These are phyloP conservation scores for Cladophialophora immunda DNA, from an alignment of 2,329 filamentous ascomycete species.

Conservation along the genomic window DNA sequence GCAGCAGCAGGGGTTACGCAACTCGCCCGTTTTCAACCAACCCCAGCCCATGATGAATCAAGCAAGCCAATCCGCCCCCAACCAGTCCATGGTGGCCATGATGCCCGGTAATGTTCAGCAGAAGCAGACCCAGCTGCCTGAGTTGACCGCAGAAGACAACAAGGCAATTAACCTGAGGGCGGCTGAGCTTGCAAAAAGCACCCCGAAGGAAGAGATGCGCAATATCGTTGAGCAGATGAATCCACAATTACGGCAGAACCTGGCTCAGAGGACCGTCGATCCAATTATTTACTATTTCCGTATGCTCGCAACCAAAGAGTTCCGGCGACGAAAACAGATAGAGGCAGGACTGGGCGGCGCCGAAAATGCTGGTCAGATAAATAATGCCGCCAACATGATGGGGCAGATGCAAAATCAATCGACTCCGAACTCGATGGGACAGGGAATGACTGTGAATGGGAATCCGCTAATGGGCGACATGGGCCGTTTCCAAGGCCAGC, in stretches of 20 bases:
- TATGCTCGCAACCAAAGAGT: conserved; percentile 55
- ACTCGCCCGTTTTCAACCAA: conserved; percentile 57
- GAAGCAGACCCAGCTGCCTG: conserved; percentile 40
- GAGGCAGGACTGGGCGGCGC: conserved; percentile 30
- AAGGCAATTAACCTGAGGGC: conserved; percentile 55
- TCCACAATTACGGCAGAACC: conserved; percentile 57
- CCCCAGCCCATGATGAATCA: conserved; percentile 41
- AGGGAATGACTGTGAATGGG: conserved; percentile 27
- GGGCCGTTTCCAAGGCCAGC: conserved; percentile 67
- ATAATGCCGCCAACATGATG: conserved; percentile 30
- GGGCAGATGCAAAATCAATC: conserved; percentile 34
- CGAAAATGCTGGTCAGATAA: conserved; percentile 24
- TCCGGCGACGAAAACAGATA: conserved; percentile 45
- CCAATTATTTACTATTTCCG: conserved; percentile 62
- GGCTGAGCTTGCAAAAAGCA: conserved; percentile 56
- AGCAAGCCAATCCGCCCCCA: conserved; percentile 38
- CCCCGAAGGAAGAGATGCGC: conserved; percentile 56
- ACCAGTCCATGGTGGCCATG: conserved; percentile 30
- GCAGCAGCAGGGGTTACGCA: conserved; percentile 60
- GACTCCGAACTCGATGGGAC: conserved; percentile 40
- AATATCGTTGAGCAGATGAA: conserved; percentile 59
- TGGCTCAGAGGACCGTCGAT: conserved; percentile 57
- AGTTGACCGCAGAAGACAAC: conserved; percentile 52
- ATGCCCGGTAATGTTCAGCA: conserved; percentile 44
- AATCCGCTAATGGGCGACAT: conserved; percentile 53